Conservation (phyloP, 192 early-diverging fungal genomes). For the Rhizophagus clarus region DNA sequence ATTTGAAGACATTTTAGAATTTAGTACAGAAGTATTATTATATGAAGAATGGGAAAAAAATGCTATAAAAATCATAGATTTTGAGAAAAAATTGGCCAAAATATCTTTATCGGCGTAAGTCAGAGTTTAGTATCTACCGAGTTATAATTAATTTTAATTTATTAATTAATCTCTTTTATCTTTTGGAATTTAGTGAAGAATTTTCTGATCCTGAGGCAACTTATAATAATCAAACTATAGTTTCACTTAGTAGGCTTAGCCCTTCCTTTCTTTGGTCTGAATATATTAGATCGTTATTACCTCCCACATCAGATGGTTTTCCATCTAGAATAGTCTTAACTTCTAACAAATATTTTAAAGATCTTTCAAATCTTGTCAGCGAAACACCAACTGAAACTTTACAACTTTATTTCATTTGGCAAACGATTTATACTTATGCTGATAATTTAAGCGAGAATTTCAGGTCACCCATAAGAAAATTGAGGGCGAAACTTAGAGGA, state of each 20-base stretch:
- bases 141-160: neutral
- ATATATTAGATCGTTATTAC: constrained; percentile 36
- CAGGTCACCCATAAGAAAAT: constrained; percentile 41
- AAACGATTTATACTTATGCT: constrained; percentile 41
- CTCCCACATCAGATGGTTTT: neutral
- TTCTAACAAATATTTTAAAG: constrained; percentile 48
- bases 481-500: constrained; percentile 46
- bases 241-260: constrained; percentile 36
- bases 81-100: constrained; percentile 60
- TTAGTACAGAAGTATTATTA: neutral
- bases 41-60: constrained; percentile 37
- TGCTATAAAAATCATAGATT: constrained; percentile 52
- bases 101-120: constrained; percentile 48
- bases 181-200: constrained; percentile 45
- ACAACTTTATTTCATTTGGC: constrained; percentile 59
- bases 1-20: neutral
- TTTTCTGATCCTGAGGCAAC: constrained; percentile 51
- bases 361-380: constrained; percentile 43
- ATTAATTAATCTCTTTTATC: neutral
- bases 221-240: constrained; percentile 49
- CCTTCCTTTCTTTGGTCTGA: constrained; percentile 48
- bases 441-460: constrained; percentile 42
- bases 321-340: constrained; percentile 50
- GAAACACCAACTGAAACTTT: constrained; percentile 40
- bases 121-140: neutral